These are phyloP conservation scores for Dictyostelium intermedium DNA, from an alignment of 78 protist genomes.

Conservation along the genomic window DNA sequence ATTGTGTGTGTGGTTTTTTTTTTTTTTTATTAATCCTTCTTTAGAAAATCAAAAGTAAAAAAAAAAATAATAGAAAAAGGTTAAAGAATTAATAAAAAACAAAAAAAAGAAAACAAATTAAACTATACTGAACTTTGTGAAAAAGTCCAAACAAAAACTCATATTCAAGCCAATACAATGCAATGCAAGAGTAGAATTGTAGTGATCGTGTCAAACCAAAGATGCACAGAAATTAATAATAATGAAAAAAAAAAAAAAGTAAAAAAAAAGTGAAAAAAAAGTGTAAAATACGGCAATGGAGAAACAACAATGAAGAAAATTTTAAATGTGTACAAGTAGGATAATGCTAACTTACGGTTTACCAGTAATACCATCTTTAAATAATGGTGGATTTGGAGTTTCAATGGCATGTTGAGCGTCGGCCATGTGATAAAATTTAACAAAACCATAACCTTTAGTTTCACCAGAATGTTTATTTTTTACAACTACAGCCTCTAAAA, in stretches of 20 bases:
- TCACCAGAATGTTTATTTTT: constrained; percentile 77
- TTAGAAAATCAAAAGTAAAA: not conserved
- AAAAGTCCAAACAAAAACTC: not conserved
- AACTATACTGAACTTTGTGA: not conserved
- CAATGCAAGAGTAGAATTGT: too few relatives aligned
- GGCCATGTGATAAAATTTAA: constrained; percentile 25
- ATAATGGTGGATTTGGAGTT: constrained; percentile 30
- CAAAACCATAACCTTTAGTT: constrained; percentile 77
- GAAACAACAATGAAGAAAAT: not conserved
- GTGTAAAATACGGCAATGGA: not conserved
- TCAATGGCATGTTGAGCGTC: constrained; percentile 35
- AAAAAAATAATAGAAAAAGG: not conserved
- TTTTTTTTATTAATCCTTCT: not conserved
- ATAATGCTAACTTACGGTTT: constrained; percentile 33
- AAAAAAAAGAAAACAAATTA: not conserved
- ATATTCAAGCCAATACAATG: too few relatives aligned
- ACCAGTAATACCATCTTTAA: constrained; percentile 57
- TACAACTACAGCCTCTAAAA: constrained; percentile 65
- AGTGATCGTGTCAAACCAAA: too few relatives aligned
- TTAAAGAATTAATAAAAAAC: not conserved
- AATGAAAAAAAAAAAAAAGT: not conserved
- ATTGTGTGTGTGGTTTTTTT: not conserved
- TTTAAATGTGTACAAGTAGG: not conserved
- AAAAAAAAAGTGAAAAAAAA: not conserved
- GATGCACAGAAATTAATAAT: not conserved